These are phyloP conservation scores for Fusarium ramigenum DNA, from an alignment of 2,329 filamentous ascomycete species.

Conservation along the genomic window DNA sequence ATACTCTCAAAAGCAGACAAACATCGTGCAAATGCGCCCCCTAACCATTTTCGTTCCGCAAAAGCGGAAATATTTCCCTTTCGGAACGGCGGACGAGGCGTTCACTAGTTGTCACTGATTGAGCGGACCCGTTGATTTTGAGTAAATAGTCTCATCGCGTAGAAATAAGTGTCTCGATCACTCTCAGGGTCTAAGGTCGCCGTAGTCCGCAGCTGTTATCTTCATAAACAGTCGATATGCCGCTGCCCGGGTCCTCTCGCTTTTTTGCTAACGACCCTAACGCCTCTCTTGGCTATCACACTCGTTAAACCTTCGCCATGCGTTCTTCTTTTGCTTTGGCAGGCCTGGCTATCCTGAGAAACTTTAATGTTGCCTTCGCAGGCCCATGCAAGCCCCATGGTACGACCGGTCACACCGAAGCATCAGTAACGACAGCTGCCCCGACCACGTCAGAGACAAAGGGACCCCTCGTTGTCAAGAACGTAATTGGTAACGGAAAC, in stretches of 20 bases:
- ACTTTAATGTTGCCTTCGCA: neutral
- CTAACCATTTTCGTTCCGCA: accelerated
- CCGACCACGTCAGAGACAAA: neutral
- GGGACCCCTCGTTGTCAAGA: neutral
- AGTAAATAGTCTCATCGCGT: neutral
- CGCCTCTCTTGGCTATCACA: neutral
- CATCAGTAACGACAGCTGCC: neutral
- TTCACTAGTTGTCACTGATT: neutral
- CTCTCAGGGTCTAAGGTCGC: neutral
- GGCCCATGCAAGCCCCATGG: conserved; percentile 10
- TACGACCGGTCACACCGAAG: neutral
- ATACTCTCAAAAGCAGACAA: accelerated
- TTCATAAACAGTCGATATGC: neutral
- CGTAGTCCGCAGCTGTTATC: accelerated
- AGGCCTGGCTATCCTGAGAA: neutral
- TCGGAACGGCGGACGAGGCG: neutral
- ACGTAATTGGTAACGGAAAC: conserved; percentile 11
- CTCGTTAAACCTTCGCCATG: neutral
- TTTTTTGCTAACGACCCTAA: accelerated
- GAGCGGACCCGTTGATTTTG: neutral
- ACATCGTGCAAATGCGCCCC: accelerated
- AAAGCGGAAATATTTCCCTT: neutral
- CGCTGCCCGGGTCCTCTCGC: too few relatives aligned
- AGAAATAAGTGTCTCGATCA: neutral
- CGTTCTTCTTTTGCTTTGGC: neutral